phyloP scores from a whole-genome alignment of 352 stramenopile species.

The Sclerospora graminicola region DNA sequence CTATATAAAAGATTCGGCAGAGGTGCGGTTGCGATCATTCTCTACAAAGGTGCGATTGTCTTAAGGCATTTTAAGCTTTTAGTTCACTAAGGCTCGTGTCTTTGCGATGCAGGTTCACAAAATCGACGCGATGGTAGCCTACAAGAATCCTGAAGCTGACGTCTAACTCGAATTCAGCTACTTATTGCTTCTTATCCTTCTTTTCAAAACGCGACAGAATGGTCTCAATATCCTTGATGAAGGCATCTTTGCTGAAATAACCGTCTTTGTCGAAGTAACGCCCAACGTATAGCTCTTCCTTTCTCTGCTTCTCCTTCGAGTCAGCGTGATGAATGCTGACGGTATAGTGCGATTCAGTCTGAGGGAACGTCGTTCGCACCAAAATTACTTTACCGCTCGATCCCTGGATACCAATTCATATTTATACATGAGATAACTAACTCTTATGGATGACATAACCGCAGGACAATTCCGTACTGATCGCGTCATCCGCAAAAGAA shows the following conservation, averaged over 20 bases:
- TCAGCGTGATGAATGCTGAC: conserved; percentile 41
- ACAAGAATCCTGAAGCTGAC: conserved; percentile 87
- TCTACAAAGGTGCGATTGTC: conserved; percentile 86
- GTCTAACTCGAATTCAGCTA: conserved; percentile 29
- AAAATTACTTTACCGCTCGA: conserved; percentile 29
- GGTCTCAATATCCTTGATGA: conserved; percentile 55
- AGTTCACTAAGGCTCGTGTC: conserved; percentile 7
- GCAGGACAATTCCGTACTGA: conserved; percentile 23
- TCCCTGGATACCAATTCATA: conserved; percentile 11
- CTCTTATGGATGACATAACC: background rate
- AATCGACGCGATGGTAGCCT: conserved; percentile 96
- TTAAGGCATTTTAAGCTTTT: conserved; percentile 8
- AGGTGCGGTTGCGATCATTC: conserved; percentile 98
- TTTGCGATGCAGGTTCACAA: conserved; percentile 88
- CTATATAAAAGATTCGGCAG: conserved; percentile 95
- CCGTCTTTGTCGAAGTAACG: conserved; percentile 82
- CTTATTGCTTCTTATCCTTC: conserved; percentile 60
- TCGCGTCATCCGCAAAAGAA: conserved; percentile 59
- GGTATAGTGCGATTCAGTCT: conserved; percentile 65
- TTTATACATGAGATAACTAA: conserved; percentile 3
- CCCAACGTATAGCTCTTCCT: conserved; percentile 70
- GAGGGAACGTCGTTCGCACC: conserved; percentile 60
- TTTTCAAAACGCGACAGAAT: conserved; percentile 59
- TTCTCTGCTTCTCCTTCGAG: conserved; percentile 28
- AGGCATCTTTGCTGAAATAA: conserved; percentile 72